Evolutionary conservation across 352 stramenopile species (phyloP).

Genomic region (Aphanomyces astaci): DNA sequence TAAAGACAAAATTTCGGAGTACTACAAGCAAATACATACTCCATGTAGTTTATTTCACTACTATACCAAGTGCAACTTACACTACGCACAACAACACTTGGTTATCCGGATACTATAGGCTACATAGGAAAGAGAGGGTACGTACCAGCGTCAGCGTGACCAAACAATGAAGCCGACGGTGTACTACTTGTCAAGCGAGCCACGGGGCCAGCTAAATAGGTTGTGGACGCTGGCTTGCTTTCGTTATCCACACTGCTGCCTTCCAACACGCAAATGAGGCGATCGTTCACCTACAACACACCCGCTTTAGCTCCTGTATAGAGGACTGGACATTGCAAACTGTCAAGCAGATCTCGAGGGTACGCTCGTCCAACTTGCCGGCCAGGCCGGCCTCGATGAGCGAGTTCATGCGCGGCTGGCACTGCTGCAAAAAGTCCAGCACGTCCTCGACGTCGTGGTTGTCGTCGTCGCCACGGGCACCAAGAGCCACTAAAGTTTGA

Average conservation of each 20-base stretch:
- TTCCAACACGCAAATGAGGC: slow-evolving; percentile 68
- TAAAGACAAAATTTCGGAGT: no score
- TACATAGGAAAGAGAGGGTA: no score
- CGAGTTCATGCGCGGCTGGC: slow-evolving; percentile 80
- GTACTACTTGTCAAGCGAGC: no score
- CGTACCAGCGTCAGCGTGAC: no score
- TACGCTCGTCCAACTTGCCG: slow-evolving; percentile 76
- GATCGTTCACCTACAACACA: slow-evolving; percentile 56
- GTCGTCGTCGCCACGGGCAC: slow-evolving; percentile 29
- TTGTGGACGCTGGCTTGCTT: background rate
- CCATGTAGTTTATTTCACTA: background rate
- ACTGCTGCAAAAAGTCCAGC: slow-evolving; percentile 75
- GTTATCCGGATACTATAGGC: no score
- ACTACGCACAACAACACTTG: no score
- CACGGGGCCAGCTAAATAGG: slow-evolving; percentile 4
- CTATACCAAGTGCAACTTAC: background rate
- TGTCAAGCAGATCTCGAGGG: slow-evolving; percentile 73
- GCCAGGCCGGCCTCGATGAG: slow-evolving; percentile 79
- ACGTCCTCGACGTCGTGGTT: slow-evolving; percentile 57
- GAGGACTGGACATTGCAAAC: no score
- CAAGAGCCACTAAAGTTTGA: slow-evolving; percentile 32
- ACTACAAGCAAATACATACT: background rate
- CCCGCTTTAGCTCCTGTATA: no score
- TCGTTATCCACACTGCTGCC: slow-evolving; percentile 27
- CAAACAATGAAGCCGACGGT: no score